A percentile compares a stretch with the other conserved stretches of the same genome.
phyloP scores from a whole-genome alignment of 1,284 basidiomycete species.

The Pseudozyma hubeiensis region DNA sequence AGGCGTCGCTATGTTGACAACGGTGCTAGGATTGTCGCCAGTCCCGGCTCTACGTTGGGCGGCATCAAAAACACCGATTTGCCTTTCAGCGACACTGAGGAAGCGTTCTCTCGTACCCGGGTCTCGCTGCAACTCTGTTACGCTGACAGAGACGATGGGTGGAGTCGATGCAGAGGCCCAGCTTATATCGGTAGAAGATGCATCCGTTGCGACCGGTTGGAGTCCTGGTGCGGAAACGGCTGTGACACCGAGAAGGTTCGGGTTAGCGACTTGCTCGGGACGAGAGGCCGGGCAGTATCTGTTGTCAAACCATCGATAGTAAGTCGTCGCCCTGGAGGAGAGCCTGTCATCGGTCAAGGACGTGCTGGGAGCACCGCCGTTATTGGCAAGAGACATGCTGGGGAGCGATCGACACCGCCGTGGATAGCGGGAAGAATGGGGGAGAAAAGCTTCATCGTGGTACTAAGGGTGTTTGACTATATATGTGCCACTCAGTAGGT shows the following conservation, averaged over 20 bases:
- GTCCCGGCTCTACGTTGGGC: not conserved
- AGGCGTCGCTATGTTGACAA: slow-evolving; percentile 7
- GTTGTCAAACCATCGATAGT: slow-evolving; percentile 16
- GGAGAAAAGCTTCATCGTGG: no score
- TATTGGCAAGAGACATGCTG: not conserved
- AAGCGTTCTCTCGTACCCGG: not conserved
- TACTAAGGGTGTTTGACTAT: no score
- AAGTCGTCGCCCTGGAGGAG: slow-evolving; percentile 3
- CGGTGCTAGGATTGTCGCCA: not conserved
- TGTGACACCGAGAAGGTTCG: not conserved
- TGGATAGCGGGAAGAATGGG: not conserved
- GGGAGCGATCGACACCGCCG: not conserved
- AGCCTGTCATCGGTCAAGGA: slow-evolving; percentile 3
- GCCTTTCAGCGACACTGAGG: slow-evolving; percentile 1
- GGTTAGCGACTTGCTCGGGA: not conserved
- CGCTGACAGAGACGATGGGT: no score
- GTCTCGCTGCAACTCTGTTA: no score
- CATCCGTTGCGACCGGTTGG: no score
- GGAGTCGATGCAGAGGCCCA: no score
- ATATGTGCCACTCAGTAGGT: not conserved
- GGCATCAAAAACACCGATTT: slow-evolving; percentile 8
- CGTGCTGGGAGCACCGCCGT: not conserved
- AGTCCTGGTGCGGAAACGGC: not conserved
- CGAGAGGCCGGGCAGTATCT: slow-evolving; percentile 5
- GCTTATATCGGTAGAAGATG: no score